phyloP scores from a whole-genome alignment of 306 rosid genomes.

The Dryas drummondii region DNA sequence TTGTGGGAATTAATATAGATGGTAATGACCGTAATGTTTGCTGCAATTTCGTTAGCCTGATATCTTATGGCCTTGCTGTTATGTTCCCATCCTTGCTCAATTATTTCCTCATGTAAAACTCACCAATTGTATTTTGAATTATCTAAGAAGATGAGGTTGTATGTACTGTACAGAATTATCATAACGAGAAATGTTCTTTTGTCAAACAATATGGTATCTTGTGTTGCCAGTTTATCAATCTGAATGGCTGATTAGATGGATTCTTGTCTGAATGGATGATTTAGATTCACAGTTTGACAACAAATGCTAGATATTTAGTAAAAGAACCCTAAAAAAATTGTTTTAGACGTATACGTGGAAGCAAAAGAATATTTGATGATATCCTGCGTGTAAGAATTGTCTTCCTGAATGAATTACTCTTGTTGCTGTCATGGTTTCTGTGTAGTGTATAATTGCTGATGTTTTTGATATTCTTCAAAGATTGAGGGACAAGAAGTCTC shows the following conservation, averaged over 20 bases:
- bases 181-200: no score
- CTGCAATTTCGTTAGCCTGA: background rate
- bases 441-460: slow-evolving; percentile 1
- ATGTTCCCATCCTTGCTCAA: background rate
- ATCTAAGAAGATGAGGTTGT: background rate
- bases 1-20: background rate
- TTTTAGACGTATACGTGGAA: no score
- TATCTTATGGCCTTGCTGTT: background rate
- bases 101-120: background rate
- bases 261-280: no score
- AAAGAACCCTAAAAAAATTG: no score
- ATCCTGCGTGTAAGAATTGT: background rate
- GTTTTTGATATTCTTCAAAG: slow-evolving; percentile 2
- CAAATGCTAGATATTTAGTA: no score
- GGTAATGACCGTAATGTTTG: background rate
- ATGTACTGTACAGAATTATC: background rate
- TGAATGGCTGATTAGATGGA: no score
- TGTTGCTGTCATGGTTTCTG: slow-evolving; percentile 13
- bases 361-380: no score
- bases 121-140: background rate
- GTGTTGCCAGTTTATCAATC: no score
- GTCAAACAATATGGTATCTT: no score
- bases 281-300: no score
- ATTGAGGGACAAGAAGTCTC: slow-evolving; percentile 4
- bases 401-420: slow-evolving; percentile 3